Evolutionary conservation across 2,329 filamentous ascomycete genomes (phyloP).

Genomic region (Colletotrichum godetiae): DNA sequence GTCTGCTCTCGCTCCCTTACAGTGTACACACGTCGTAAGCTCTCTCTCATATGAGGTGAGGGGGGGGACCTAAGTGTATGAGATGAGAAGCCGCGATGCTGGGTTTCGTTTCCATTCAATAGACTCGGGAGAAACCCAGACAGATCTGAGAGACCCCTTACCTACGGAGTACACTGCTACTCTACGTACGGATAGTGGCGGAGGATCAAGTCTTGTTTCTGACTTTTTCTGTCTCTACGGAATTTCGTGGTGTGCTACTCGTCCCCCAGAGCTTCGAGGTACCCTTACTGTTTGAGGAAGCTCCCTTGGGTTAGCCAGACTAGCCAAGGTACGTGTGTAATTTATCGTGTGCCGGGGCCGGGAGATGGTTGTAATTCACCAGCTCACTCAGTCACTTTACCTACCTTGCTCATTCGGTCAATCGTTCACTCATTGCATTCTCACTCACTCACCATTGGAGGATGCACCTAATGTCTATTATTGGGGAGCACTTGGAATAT

Average conservation of each 20-base stretch:
- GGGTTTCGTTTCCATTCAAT: not conserved
- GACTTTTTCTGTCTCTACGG: not conserved
- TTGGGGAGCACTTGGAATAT: not conserved
- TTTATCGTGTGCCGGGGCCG: not conserved
- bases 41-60: not conserved
- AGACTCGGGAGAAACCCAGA: slow-evolving; percentile 1
- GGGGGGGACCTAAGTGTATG: not conserved
- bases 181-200: not conserved
- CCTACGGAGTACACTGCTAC: not conserved
- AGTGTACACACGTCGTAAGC: not conserved
- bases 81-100: not conserved
- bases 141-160: slow-evolving; percentile 5
- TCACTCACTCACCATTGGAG: not conserved
- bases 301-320: not conserved
- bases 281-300: not conserved
- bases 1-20: not conserved
- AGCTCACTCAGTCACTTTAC: not conserved
- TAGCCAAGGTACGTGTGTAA: not conserved
- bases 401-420: not conserved
- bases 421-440: not conserved
- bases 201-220: not conserved
- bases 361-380: not conserved
- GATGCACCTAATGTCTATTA: not conserved
- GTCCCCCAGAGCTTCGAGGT: not conserved
- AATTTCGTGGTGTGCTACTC: not conserved